Evolutionary conservation across 2,329 filamentous ascomycete species (phyloP).

Genomic region (Cladosporium phlei): DNA sequence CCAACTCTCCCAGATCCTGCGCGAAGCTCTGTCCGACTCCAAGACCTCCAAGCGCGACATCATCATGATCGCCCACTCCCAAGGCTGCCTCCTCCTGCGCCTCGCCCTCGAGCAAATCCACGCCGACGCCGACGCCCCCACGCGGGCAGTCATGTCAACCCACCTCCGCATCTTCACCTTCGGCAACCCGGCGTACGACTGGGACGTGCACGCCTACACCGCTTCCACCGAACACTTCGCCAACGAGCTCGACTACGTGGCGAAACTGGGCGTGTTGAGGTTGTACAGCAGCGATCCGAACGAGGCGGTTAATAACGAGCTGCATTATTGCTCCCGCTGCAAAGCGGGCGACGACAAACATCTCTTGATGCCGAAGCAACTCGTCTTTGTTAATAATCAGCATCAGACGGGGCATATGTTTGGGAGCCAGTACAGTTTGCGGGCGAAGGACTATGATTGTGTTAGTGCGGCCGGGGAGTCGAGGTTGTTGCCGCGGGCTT

Average conservation of each 20-base stretch:
- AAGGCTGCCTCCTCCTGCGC: slow-evolving; percentile 8
- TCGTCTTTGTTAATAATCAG: slow-evolving; percentile 6
- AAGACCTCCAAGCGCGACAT: neutral
- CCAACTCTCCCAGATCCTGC: neutral
- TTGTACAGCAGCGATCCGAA: neutral
- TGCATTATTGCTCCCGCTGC: slow-evolving; percentile 1
- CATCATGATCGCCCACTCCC: slow-evolving; percentile 12
- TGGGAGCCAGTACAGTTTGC: slow-evolving; percentile 10
- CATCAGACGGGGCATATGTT: slow-evolving; percentile 4
- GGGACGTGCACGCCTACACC: slow-evolving; percentile 6
- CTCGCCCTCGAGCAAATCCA: slow-evolving; percentile 2
- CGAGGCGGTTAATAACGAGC: neutral
- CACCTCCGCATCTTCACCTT: slow-evolving; percentile 1
- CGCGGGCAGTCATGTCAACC: neutral
- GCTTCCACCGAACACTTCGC: slow-evolving; percentile 11
- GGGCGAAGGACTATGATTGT: slow-evolving; percentile 4
- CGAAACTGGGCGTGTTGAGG: slow-evolving; percentile 4
- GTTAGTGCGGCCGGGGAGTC: neutral
- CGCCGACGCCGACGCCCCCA: neutral
- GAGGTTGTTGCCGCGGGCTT: neutral
- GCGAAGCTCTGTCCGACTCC: slow-evolving; percentile 5
- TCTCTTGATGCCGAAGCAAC: neutral
- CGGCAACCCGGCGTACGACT: slow-evolving; percentile 12
- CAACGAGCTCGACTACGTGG: slow-evolving; percentile 10
- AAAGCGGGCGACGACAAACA: neutral